These are phyloP conservation scores for Cryptococcus sp. DNA, from an alignment of 1,284 basidiomycete genomes.

Conservation along the genomic window DNA sequence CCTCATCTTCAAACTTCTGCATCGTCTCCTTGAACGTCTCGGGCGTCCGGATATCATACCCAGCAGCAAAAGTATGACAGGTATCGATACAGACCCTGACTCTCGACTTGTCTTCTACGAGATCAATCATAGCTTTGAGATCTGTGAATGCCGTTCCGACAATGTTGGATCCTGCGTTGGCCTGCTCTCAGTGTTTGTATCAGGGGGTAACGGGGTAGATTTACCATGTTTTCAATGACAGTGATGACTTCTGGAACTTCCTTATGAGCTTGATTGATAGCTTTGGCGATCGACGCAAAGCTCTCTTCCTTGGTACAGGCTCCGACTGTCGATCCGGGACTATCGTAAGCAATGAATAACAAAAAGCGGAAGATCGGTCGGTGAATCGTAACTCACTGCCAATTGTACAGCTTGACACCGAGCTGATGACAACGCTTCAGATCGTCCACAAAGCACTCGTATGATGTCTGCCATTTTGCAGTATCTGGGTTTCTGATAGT, in stretches of 20 bases:
- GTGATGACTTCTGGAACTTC: constrained; percentile 62
- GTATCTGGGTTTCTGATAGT: background rate
- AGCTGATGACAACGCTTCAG: constrained; percentile 73
- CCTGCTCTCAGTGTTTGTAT: constrained; percentile 49
- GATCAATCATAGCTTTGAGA: constrained; percentile 63
- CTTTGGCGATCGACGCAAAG: constrained; percentile 63
- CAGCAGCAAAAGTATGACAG: constrained; percentile 78
- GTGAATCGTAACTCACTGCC: constrained; percentile 59
- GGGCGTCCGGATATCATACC: constrained; percentile 70
- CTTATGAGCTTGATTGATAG: constrained; percentile 70
- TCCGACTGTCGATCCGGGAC: constrained; percentile 76
- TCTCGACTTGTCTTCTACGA: constrained; percentile 68
- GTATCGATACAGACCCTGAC: constrained; percentile 84
- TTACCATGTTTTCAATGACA: constrained; percentile 80
- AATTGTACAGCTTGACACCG: constrained; percentile 72
- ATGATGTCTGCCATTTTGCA: constrained; percentile 74
- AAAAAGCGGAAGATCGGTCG: background rate
- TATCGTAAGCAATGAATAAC: constrained; percentile 34
- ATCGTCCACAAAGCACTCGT: constrained; percentile 77
- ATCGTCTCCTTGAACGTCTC: constrained; percentile 48
- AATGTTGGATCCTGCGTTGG: constrained; percentile 68
- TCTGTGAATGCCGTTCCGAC: constrained; percentile 69
- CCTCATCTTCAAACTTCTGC: constrained; percentile 59
- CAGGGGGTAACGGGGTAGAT: constrained; percentile 10
- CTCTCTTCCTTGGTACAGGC: constrained; percentile 60